A percentile compares a stretch with the other conserved stretches of the same genome.
Evolutionary conservation across 2,329 filamentous ascomycete species (phyloP).

Genomic region (Colletotrichum acutatum): DNA sequence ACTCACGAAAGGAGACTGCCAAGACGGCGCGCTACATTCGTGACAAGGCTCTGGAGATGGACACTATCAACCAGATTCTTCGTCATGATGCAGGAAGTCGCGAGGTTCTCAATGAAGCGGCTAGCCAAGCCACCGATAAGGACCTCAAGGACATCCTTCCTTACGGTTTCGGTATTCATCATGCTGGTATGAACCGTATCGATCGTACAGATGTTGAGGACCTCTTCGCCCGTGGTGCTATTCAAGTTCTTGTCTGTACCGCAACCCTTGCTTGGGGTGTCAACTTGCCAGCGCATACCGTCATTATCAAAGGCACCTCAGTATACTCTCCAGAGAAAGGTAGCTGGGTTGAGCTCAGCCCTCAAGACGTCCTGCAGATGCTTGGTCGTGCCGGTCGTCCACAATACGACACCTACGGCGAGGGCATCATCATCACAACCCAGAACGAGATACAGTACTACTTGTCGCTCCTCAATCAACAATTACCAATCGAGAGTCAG

Average conservation of each 20-base stretch:
- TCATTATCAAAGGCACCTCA: constrained; percentile 98
- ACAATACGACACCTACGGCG: constrained; percentile 97
- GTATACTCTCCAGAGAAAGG: constrained; percentile 99
- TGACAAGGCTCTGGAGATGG: constrained; percentile 96
- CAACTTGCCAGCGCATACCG: constrained; percentile 95
- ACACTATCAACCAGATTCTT: constrained; percentile 96
- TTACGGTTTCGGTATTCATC: constrained; percentile 98
- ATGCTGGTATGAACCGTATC: constrained; percentile 95
- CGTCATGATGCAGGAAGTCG: constrained; percentile 91
- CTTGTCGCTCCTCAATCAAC: constrained; percentile 94
- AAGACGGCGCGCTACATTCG: constrained; percentile 97
- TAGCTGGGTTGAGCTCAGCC: constrained; percentile 97
- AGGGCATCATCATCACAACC: constrained; percentile 98
- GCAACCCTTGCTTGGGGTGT: constrained; percentile 99
- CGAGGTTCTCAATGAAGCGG: constrained; percentile 87
- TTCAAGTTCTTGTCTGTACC: constrained; percentile 96
- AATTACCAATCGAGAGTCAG: constrained; percentile 97
- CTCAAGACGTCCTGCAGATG: constrained; percentile 98
- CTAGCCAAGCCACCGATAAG: constrained; percentile 82
- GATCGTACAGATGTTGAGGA: constrained; percentile 96
- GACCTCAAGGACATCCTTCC: constrained; percentile 95
- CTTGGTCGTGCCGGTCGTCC: constrained; percentile 95
- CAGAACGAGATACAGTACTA: constrained; percentile 98
- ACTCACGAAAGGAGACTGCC: constrained; percentile 96
- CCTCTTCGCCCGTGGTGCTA: constrained; percentile 88